phyloP scores from a whole-genome alignment of 768 basidiomycete genomes.

The Agaricus blazei region DNA sequence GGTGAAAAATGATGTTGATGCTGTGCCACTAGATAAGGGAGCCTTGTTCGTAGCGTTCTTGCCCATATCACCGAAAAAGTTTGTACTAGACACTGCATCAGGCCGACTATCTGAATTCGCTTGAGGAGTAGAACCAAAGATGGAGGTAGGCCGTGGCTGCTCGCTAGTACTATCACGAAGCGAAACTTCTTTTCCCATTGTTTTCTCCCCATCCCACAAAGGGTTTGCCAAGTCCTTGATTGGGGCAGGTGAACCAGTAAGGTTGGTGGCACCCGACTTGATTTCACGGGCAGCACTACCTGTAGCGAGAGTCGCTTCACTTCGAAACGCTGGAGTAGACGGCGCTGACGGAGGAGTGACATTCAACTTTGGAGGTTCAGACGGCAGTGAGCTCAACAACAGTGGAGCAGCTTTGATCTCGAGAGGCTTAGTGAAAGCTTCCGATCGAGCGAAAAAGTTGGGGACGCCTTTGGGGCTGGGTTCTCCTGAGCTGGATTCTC shows the following conservation, averaged over 20 bases:
- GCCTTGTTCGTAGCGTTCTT: slow-evolving; percentile 1
- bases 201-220: slow-evolving; percentile 37
- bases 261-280: slow-evolving; percentile 1
- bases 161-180: not conserved
- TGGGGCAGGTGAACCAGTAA: slow-evolving; percentile 19
- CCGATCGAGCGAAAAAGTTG: slow-evolving; percentile 60
- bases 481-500: slow-evolving; percentile 10
- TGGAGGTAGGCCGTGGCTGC: slow-evolving; percentile 1
- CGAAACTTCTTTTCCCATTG: slow-evolving; percentile 7
- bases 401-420: slow-evolving; percentile 22
- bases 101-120: not conserved
- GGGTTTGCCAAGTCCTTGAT: slow-evolving; percentile 37
- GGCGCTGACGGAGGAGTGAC: slow-evolving; percentile 3
- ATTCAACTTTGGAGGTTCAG: slow-evolving; percentile 15
- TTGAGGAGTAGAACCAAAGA: slow-evolving; percentile 5
- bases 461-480: slow-evolving; percentile 54
- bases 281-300: slow-evolving; percentile 1
- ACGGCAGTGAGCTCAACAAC: slow-evolving; percentile 12
- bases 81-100: not conserved
- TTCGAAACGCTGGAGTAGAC: slow-evolving; percentile 5
- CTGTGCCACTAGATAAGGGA: not conserved
- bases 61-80: not conserved
- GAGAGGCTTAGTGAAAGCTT: slow-evolving; percentile 37
- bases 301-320: slow-evolving; percentile 11
- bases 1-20: slow-evolving; percentile 9